phyloP scores from a whole-genome alignment of 169 alveolate species.

The Haemoproteus tartakovskyi region DNA sequence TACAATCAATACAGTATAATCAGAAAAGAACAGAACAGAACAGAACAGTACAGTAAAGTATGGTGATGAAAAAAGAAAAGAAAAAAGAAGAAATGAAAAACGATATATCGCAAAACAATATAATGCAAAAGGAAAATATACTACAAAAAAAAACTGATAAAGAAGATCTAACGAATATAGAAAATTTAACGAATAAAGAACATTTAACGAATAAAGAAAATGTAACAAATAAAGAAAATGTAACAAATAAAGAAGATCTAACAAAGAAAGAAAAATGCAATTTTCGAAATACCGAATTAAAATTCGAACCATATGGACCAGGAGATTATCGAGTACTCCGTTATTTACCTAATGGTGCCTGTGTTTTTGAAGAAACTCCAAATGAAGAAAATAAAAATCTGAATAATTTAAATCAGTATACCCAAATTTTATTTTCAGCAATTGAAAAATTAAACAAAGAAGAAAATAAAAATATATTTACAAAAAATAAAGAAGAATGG shows the following conservation, averaged over 20 bases:
- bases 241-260: neutral
- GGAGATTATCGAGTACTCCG: conserved; percentile 74
- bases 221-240: neutral
- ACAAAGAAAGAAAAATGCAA: neutral
- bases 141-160: too few species aligned
- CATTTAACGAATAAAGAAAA: neutral
- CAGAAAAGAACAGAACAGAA: too few species aligned
- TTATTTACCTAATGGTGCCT: conserved; percentile 70
- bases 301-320: conserved; percentile 72
- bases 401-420: conserved; percentile 51
- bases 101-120: too few species aligned
- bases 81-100: too few species aligned
- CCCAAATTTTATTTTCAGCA: conserved; percentile 35
- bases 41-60: too few species aligned
- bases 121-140: too few species aligned
- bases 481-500: conserved; percentile 44
- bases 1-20: too few species aligned
- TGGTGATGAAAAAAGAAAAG: too few species aligned
- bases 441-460: conserved; percentile 6
- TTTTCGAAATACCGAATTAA: conserved; percentile 13
- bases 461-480: conserved; percentile 2
- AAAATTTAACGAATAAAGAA: too few species aligned
- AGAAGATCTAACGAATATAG: too few species aligned
- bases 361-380: conserved; percentile 54
- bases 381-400: conserved; percentile 34